Evolutionary conservation across 768 basidiomycete genomes (phyloP).

Genomic region (Cyclocybe cylindracea): DNA sequence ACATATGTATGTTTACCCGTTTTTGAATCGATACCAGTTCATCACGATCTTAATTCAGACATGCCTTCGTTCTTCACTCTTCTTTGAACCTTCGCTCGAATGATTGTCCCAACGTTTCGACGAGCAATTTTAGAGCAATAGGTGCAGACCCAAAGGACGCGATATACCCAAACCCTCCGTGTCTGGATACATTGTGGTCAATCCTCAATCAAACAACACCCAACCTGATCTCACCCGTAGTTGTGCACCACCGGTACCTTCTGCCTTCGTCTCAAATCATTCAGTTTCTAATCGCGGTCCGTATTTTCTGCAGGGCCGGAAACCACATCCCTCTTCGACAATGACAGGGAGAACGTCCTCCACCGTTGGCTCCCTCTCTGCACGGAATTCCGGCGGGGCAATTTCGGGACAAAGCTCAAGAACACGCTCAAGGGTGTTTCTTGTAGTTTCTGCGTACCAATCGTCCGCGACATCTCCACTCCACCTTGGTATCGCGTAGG

Average conservation of each 20-base stretch:
- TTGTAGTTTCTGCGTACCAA: conserved; percentile 61
- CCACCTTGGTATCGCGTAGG: conserved; percentile 61
- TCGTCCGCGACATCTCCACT: conserved; percentile 59
- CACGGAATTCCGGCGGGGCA: conserved; percentile 45
- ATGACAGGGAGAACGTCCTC: conserved; percentile 52
- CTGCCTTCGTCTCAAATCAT: conserved; percentile 29
- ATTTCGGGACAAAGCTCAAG: conserved; percentile 52
- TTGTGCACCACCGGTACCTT: conserved; percentile 29
- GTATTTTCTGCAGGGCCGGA: conserved; percentile 55
- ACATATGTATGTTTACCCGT: too few relatives aligned
- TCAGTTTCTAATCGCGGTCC: conserved; percentile 62
- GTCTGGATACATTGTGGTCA: conserved; percentile 6
- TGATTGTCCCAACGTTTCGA: conserved; percentile 9
- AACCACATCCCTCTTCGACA: conserved; percentile 56
- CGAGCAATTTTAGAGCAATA: conserved; percentile 16
- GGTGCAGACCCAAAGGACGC: conserved; percentile 21
- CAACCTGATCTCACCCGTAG: conserved; percentile 27
- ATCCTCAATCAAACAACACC: too few relatives aligned
- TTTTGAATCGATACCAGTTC: too few relatives aligned
- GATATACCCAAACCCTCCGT: conserved; percentile 23
- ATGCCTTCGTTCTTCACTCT: not conserved
- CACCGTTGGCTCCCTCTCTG: conserved; percentile 39
- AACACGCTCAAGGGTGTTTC: conserved; percentile 51
- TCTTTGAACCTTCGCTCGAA: not conserved
- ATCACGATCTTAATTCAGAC: too few relatives aligned